Evolutionary conservation across 805 yeast genomes (phyloP).

Genomic region (Metschnikowia similis): DNA sequence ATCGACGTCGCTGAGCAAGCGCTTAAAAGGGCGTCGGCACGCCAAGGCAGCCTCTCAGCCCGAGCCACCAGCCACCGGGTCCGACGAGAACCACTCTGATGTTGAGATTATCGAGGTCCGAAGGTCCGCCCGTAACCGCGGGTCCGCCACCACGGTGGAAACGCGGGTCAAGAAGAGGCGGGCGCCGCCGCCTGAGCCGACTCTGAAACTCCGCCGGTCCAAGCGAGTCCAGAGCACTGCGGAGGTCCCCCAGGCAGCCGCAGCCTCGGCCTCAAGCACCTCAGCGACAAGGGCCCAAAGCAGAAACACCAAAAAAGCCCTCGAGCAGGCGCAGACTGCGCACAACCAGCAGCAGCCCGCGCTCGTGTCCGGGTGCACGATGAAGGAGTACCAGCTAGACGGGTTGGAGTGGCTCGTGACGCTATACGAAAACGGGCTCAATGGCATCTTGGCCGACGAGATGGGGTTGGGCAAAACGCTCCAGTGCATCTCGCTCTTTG

Average conservation of each 20-base stretch:
- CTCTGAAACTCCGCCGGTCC: too few relatives aligned
- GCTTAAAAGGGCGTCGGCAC: too few relatives aligned
- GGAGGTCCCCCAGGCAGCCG: too few relatives aligned
- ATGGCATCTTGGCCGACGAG: constrained; percentile 95
- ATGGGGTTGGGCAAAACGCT: constrained; percentile 97
- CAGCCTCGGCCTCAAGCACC: too few relatives aligned
- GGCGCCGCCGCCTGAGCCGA: not conserved
- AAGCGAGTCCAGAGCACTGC: too few relatives aligned
- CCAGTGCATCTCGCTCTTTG: constrained; percentile 76
- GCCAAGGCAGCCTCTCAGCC: too few relatives aligned
- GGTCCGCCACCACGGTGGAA: not conserved
- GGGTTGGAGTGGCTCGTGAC: constrained; percentile 91
- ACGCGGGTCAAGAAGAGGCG: not conserved
- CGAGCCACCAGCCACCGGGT: too few relatives aligned
- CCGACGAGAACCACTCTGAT: not conserved
- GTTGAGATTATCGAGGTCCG: not conserved
- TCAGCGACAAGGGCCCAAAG: not conserved
- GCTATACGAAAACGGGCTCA: constrained; percentile 86
- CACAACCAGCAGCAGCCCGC: constrained; percentile 29
- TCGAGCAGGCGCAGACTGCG: constrained; percentile 24
- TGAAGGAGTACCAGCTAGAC: constrained; percentile 82
- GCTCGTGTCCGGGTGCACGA: constrained; percentile 41
- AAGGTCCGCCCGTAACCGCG: not conserved
- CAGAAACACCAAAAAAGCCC: constrained; percentile 18
- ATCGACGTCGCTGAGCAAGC: too few relatives aligned